Base-by-base conservation (phyloP, 2,329 filamentous ascomycete species). In the Aspergillus terreus region DNA sequence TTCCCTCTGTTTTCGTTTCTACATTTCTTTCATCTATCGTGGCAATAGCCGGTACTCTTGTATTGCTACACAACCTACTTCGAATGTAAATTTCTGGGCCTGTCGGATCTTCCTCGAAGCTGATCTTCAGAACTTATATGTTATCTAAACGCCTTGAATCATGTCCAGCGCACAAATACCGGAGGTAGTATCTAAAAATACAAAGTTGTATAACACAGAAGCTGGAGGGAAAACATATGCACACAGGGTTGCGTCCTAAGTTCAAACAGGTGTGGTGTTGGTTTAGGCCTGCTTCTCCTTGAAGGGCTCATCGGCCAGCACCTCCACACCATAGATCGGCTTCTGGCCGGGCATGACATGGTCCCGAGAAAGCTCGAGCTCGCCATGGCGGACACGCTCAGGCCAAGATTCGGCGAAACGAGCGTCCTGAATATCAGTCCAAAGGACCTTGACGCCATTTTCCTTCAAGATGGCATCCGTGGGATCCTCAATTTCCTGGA, bases 351-450 rank as follows among this genome's bases (percentile, higher is more conserved):
- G 55, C 51, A 74, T 71, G 36, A 74, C 62, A 59, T 71, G 66
- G 44, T 66, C 63, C 15, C 64, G 63, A 48, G 55, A 66, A 25
- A 63, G 63, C 35, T 71, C 66, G 55, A 78, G 56, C 49, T 70
- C 66, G 49, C 70, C 74, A 53, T 78, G 76, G 6, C 66, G 58
- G 43, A 77, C 74, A 25, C 58, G 65, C n/a, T 63, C 60, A 10
- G 74, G 73, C 76, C 76, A 78, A 4, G 59, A 50, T 50, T 68
- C 58, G 6, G 76, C 75, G 53, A 62, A 69, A 35, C 67, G 65
- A 25, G 73, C 73, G 61, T 77, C 72, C 46, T 74, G 66, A 30
- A 76, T 41, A 60, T 78, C 73, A 14, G 66, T 68, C 76, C 76
- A 78, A 49, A 73, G 67, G 35, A 78, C 68, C 59, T 73, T 73